phyloP scores from a whole-genome alignment of 2,329 filamentous ascomycete genomes.

The Xylariaceae sp. region DNA sequence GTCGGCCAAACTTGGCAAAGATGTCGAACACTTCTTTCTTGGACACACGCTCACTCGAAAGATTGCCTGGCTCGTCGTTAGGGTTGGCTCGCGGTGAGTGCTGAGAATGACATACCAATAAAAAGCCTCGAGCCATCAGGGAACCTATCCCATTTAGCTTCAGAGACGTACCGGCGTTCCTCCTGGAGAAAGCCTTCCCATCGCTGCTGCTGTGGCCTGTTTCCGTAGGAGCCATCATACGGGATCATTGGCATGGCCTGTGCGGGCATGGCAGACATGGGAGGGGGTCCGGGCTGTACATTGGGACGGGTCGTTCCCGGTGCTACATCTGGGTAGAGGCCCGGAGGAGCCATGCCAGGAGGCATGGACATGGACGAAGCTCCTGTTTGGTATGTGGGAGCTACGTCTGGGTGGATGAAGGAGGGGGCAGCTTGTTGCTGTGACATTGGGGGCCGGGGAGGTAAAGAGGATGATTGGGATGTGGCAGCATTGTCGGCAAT shows the following conservation, averaged over 20 bases:
- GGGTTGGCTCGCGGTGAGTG: too few relatives aligned
- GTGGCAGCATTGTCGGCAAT: constrained; percentile 15
- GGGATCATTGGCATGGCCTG: constrained; percentile 13
- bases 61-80: constrained; percentile 63
- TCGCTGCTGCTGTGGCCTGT: constrained; percentile 30
- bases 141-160: constrained; percentile 76
- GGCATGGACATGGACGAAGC: constrained; percentile 15
- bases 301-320: too few relatives aligned
- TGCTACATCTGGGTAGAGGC: constrained; percentile 26
- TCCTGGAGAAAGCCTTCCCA: constrained; percentile 69
- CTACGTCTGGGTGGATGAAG: constrained; percentile 21
- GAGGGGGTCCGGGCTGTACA: too few relatives aligned
- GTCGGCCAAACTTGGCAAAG: constrained; percentile 75
- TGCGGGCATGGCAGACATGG: constrained; percentile 20
- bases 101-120: constrained; percentile 51
- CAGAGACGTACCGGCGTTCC: constrained; percentile 67
- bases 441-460: constrained; percentile 37
- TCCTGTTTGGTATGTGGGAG: constrained; percentile 23
- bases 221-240: constrained; percentile 6
- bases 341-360: constrained; percentile 20
- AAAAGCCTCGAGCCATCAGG: constrained; percentile 71
- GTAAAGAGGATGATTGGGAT: constrained; percentile 34
- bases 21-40: constrained; percentile 91
- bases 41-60: constrained; percentile 86
- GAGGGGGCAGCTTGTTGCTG: constrained; percentile 30